These are phyloP conservation scores for Pisolithus albus DNA, from an alignment of 768 basidiomycete genomes.

Conservation along the genomic window DNA sequence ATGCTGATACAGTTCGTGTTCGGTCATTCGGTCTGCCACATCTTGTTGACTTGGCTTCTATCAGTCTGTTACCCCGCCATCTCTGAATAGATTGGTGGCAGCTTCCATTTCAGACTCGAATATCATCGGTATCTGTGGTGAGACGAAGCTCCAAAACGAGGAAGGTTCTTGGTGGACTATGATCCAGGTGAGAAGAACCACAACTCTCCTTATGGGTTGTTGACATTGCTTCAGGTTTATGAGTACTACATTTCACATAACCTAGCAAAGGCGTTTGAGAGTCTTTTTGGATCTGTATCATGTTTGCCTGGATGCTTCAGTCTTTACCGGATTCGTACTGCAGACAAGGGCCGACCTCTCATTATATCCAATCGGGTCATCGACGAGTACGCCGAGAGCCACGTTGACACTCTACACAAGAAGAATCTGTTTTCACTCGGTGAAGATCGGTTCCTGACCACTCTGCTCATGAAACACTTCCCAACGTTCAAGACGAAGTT, in stretches of 20 bases:
- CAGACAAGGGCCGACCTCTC: slow-evolving; percentile 65
- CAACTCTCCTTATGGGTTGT: not conserved
- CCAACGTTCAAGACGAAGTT: slow-evolving; percentile 66
- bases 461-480: slow-evolving; percentile 64
- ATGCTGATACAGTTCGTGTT: slow-evolving; percentile 52
- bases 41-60: slow-evolving; percentile 10
- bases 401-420: slow-evolving; percentile 65
- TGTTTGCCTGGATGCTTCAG: slow-evolving; percentile 72
- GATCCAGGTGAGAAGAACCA: slow-evolving; percentile 46
- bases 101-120: slow-evolving; percentile 50
- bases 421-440: slow-evolving; percentile 65
- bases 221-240: slow-evolving; percentile 40
- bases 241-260: slow-evolving; percentile 67
- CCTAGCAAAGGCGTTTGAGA: slow-evolving; percentile 63
- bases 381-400: slow-evolving; percentile 59
- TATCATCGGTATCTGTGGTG: slow-evolving; percentile 65
- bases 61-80: slow-evolving; percentile 56
- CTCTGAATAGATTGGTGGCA: slow-evolving; percentile 64
- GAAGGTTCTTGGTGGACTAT: slow-evolving; percentile 71
- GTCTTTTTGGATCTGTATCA: slow-evolving; percentile 61
- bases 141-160: slow-evolving; percentile 63
- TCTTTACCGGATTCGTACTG: slow-evolving; percentile 63
- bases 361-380: slow-evolving; percentile 69
- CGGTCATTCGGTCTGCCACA: not conserved
- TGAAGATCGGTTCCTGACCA: slow-evolving; percentile 68